Conservation (phyloP, 2,329 filamentous ascomycete species). For the Didymella glomerata region DNA sequence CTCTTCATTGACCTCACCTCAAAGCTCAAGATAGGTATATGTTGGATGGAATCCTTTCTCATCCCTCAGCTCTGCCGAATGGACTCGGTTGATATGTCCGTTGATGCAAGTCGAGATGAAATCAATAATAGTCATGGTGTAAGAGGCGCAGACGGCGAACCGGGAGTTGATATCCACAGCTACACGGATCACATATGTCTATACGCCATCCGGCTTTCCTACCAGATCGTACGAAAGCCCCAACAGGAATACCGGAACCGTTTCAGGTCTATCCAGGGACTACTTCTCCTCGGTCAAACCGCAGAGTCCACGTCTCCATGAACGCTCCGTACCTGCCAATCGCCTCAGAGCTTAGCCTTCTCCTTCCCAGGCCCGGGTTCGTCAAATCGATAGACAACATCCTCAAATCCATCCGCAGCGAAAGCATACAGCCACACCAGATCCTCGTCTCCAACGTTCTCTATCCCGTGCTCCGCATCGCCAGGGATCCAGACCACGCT, state of each 20-base stretch:
- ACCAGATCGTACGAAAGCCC: not conserved
- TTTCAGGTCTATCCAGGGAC: not conserved
- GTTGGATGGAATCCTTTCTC: too few species aligned
- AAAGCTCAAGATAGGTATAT: too few species aligned
- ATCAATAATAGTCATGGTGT: too few species aligned
- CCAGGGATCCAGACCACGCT: slow-evolving; percentile 55
- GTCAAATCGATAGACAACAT: slow-evolving; percentile 53
- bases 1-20: too few species aligned
- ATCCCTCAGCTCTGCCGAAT: not conserved
- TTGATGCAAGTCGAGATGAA: not conserved
- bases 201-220: not conserved
- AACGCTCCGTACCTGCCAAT: not conserved
- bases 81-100: not conserved
- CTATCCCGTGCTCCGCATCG: slow-evolving; percentile 55
- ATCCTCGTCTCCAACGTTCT: slow-evolving; percentile 32
- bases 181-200: too few species aligned
- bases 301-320: too few species aligned
- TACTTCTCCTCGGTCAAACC: not conserved
- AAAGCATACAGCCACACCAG: slow-evolving; percentile 56
- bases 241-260: not conserved
- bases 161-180: too few species aligned
- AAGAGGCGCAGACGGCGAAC: too few species aligned
- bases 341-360: slow-evolving; percentile 3
- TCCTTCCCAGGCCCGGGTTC: slow-evolving; percentile 2
- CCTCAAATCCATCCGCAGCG: slow-evolving; percentile 49